These are phyloP conservation scores for Claviceps citrina DNA, from an alignment of 2,329 filamentous ascomycete genomes.

Conservation along the genomic window DNA sequence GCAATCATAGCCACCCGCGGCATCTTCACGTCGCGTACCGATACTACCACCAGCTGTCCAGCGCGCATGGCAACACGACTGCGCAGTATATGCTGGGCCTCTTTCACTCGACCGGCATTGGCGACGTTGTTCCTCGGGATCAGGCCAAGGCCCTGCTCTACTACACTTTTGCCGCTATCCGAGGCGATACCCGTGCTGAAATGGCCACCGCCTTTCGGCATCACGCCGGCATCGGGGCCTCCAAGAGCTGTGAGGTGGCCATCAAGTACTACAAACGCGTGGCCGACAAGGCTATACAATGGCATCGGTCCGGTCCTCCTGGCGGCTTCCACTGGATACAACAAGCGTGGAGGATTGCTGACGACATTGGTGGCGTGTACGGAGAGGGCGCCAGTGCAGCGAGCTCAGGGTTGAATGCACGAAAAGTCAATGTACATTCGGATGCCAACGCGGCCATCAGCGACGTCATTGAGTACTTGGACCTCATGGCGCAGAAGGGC, in stretches of 20 bases:
- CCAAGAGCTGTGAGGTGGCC: conserved; percentile 72
- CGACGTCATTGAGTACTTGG: conserved; percentile 87
- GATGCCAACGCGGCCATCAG: conserved; percentile 77
- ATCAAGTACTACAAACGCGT: conserved; percentile 83
- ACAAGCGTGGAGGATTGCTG: conserved; percentile 73
- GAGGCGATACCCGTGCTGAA: conserved; percentile 69
- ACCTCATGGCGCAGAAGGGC: conserved; percentile 78
- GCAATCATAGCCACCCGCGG: conserved; percentile 76
- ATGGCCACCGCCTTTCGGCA: conserved; percentile 89
- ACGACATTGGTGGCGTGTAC: conserved; percentile 83
- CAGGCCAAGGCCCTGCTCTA: conserved; percentile 87
- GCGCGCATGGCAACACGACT: conserved; percentile 67
- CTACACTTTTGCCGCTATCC: conserved; percentile 81
- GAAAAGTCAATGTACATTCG: conserved; percentile 55
- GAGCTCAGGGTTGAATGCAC: conserved; percentile 72
- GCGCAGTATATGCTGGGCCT: conserved; percentile 92
- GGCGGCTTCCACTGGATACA: conserved; percentile 65
- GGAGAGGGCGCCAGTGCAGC: conserved; percentile 86
- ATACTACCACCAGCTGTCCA: conserved; percentile 66
- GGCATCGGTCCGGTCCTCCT: conserved; percentile 78
- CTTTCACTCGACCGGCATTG: conserved; percentile 88
- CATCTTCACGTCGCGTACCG: conserved; percentile 67
- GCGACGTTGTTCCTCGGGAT: conserved; percentile 62
- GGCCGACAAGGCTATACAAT: conserved; percentile 80
- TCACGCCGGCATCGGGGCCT: conserved; percentile 68